Evolutionary conservation across 495 filamentous ascomycete species (phyloP), one percentile per base, ranked within the genome.

Genomic region (Aspergillus asperescens): DNA sequence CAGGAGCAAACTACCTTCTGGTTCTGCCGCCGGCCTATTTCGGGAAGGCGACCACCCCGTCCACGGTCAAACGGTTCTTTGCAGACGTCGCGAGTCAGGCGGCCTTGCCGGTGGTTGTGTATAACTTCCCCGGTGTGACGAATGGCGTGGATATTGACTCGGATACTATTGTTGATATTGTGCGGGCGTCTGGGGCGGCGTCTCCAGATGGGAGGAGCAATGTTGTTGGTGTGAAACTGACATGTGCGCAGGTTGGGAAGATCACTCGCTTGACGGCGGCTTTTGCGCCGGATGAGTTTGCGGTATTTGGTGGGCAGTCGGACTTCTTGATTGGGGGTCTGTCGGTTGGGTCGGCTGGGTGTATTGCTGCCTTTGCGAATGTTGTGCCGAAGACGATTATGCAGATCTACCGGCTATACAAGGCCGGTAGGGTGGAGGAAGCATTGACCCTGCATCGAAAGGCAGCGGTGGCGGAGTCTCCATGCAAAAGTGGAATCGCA

Each of bases 51-150:
- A 84, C 82, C 4, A 81, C 75, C 1, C 64, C 69, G 25, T 64
- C 68, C 32, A 81, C 85, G 24, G 69, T 88, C 2, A 72, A 75
- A 51, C 66, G 63, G 6, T 88, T 87, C 64, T 88, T 77, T 52
- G 68, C 64, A 16, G 79, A 85, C 19, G 73, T 88, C 0, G 81
- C 79, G 4, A 51, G 43, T 8, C 64, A 71, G 48, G 66, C 64
- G 7, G 65, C 76, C 4, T 57, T 87, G 7, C 83, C 81, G 0
- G 74, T 87, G 29, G 73, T 88, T 1, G 56, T 87, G 4, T 87
- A 87, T 61, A 87, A 88, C 59, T 87, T 87, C 67, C 84, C 84
- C 0, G 83, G 75, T 4, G 84, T 86, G 10, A 84, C 81, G 61
- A 88, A 87, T 56, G 84, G 84, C 9, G 69, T 89, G 0, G 85